A percentile compares a stretch with the other conserved stretches of the same genome.
These are phyloP conservation scores for Gaeumannomyces tritici DNA, from an alignment of 2,329 filamentous ascomycete species.

Conservation along the genomic window DNA sequence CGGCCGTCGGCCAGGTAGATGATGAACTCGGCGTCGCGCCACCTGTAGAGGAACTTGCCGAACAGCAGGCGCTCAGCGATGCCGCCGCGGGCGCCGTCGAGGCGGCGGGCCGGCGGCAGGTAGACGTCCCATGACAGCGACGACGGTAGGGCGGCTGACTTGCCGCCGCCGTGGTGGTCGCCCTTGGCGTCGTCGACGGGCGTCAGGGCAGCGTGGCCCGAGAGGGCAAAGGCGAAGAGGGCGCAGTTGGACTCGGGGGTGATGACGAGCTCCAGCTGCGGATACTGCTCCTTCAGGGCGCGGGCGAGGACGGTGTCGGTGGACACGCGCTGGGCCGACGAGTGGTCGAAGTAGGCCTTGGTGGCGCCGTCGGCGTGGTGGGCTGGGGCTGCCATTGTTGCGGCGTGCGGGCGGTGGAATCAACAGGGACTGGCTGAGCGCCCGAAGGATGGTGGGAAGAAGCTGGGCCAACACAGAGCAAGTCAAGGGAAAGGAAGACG, in stretches of 20 bases:
- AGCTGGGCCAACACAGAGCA: too few species aligned
- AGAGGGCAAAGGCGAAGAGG: slow-evolving; percentile 30
- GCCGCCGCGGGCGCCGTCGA: slow-evolving; percentile 25
- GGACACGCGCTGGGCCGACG: slow-evolving; percentile 27
- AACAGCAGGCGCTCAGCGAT: slow-evolving; percentile 23
- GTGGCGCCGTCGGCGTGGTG: neutral
- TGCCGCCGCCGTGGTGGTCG: neutral
- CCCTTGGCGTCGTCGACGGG: slow-evolving; percentile 17
- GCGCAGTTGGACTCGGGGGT: slow-evolving; percentile 21
- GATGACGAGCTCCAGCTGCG: slow-evolving; percentile 29
- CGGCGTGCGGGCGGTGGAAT: too few species aligned
- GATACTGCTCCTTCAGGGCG: slow-evolving; percentile 31
- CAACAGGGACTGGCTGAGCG: neutral
- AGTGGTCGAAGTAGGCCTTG: slow-evolving; percentile 28
- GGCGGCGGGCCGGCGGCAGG: slow-evolving; percentile 27
- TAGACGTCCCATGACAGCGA: slow-evolving; percentile 29
- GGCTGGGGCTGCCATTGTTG: neutral
- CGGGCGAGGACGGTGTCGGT: slow-evolving; percentile 31
- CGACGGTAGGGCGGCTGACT: slow-evolving; percentile 16
- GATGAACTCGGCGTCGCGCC: slow-evolving; percentile 30
- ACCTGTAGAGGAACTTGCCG: slow-evolving; percentile 32
- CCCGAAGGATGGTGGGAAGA: neutral
- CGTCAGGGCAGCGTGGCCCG: slow-evolving; percentile 25
- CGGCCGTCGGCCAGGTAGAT: slow-evolving; percentile 31
- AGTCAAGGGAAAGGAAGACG: neutral